Evolutionary conservation across 805 yeast genomes (phyloP), one percentile per base, ranked within the genome.

Genomic region (Metschnikowia baotianmanensis): DNA sequence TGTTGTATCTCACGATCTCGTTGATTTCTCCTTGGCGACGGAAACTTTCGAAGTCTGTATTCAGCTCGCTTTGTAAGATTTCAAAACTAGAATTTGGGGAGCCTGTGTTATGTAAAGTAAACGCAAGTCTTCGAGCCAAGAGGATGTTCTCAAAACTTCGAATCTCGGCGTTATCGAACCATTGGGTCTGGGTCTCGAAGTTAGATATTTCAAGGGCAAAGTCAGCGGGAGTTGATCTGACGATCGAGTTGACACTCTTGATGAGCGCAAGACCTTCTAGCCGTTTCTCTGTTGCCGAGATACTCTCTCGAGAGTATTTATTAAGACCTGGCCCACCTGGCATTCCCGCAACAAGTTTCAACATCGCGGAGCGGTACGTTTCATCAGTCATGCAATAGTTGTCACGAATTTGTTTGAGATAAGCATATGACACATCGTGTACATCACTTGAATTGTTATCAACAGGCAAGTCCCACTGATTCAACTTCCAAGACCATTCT

Each of bases 401-500:
- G 25, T 75, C 80, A 24, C 64, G 65, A 4, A 78, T 51, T 4
- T 57, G 55, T 48, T 77, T 81, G 45, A 84, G 62, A 1, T 77
- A 56, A 4, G 67, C 64, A 54, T 83, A 87, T 2, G 82, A 59
- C 2, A 69, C 62, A 31, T 73, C 74, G 32, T 76, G 69, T 28
- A 69, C 75, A 1, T 66, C 58, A 0, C 39, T 36, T 0, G 73
- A 56, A 0, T 43, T 48, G 2, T 53, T 56, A 1, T 81, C 70
- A 0, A 56, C 46, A 0, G 95, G 86, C 1, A 85, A 45, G 39
- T 83, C 83, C 97, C 97, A 90, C 36, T 77, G 76, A 31, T 74
- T 76, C 29, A 90, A 60, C 53, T 84, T 84, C 88, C 96, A 83
- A 1, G 81, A 76, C 78, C 88, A 81, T 43, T 76, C 79, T 1